These are phyloP conservation scores for Salvia hispanica DNA, from an alignment of 257 asterid genomes.

Conservation along the genomic window DNA sequence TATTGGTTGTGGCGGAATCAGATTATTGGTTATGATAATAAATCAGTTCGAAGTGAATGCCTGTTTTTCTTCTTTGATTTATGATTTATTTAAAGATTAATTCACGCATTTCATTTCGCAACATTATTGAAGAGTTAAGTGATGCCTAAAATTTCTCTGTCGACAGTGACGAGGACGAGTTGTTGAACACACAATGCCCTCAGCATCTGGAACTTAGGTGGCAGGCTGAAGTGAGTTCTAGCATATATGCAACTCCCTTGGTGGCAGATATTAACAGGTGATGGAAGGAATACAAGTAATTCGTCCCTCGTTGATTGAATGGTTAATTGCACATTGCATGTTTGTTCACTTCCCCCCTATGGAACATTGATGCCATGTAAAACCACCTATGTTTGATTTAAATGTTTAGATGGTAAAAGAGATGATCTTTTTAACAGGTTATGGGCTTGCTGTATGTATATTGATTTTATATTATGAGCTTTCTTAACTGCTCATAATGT, in stretches of 20 bases:
- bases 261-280: conserved; percentile 97
- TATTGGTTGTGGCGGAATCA: background rate
- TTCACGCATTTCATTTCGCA: conserved; percentile 3
- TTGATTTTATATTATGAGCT: background rate
- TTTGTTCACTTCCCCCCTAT: too few species aligned
- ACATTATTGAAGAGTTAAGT: conserved; percentile 1
- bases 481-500: background rate
- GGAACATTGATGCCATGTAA: background rate
- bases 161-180: conserved; percentile 80
- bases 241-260: conserved; percentile 90
- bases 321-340: background rate
- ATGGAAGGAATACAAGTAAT: background rate
- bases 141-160: conserved; percentile 13
- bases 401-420: conserved; percentile 19
- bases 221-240: conserved; percentile 99
- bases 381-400: conserved; percentile 7
- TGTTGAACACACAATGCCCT: conserved; percentile 94
- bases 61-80: background rate
- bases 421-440: background rate
- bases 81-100: conserved; percentile 4
- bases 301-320: conserved; percentile 19
- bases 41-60: background rate
- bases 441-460: background rate
- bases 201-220: conserved; percentile 95
- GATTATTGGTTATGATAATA: too few species aligned